These are phyloP conservation scores for Mycena haematopus DNA, from an alignment of 768 basidiomycete genomes.

Conservation along the genomic window DNA sequence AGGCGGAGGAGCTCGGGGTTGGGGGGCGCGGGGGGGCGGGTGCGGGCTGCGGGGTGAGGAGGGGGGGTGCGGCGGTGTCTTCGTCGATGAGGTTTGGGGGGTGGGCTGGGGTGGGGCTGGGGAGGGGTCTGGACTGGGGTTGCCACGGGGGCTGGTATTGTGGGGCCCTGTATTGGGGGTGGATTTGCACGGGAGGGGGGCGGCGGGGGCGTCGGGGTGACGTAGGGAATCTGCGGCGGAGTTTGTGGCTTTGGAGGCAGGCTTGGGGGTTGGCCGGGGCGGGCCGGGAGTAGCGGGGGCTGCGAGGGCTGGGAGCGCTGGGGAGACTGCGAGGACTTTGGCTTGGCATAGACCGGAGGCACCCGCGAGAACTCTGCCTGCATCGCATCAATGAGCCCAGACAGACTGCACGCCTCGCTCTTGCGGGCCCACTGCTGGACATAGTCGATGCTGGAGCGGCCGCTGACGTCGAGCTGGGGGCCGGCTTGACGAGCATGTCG, in stretches of 20 bases:
- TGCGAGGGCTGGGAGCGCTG: not conserved
- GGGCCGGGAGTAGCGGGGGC: conserved; percentile 14
- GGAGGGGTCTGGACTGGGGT: not conserved
- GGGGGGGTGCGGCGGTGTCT: conserved; percentile 44
- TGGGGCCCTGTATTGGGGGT: conserved; percentile 26
- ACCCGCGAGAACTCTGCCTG: conserved; percentile 82
- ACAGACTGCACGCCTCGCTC: conserved; percentile 85
- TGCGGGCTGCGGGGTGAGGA: conserved; percentile 30
- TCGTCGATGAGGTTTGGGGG: conserved; percentile 71
- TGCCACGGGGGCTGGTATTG: conserved; percentile 13
- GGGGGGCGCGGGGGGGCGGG: conserved; percentile 80
- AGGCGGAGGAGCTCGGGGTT: conserved; percentile 89
- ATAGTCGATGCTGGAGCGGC: conserved; percentile 72
- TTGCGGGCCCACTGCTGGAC: conserved; percentile 81
- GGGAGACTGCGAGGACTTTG: conserved; percentile 41
- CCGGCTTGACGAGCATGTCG: conserved; percentile 87
- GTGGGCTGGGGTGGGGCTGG: not conserved
- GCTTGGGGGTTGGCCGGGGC: conserved; percentile 23
- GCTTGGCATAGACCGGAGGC: conserved; percentile 91
- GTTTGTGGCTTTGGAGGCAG: conserved; percentile 31
- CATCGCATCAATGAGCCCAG: conserved; percentile 75
- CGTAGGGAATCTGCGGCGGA: too few relatives aligned
- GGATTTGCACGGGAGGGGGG: not conserved
- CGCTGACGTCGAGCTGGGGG: conserved; percentile 83
- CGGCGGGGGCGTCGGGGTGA: not conserved